Evolutionary conservation across 805 yeast species (phyloP).

Genomic region (Kluyveromyces starmeri): DNA sequence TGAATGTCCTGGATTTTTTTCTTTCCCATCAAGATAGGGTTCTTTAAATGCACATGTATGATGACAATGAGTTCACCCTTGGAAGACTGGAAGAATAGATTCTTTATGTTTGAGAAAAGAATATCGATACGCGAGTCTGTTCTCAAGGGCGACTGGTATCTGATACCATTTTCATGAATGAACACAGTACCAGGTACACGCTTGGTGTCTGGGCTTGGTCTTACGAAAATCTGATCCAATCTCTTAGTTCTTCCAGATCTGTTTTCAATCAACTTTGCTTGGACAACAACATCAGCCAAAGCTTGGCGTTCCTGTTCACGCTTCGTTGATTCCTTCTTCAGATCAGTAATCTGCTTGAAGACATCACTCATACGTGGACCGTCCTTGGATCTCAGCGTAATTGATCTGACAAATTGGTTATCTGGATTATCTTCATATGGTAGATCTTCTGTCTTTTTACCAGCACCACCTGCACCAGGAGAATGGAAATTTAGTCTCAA

Average conservation of each 20-base stretch:
- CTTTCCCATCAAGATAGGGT: conserved; percentile 92
- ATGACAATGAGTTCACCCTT: conserved; percentile 89
- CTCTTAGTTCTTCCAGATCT: conserved; percentile 78
- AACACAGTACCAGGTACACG: conserved; percentile 85
- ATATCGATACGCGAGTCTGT: conserved; percentile 83
- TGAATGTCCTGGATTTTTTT: conserved; percentile 92
- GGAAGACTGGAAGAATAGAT: conserved; percentile 90
- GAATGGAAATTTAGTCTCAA: conserved; percentile 85
- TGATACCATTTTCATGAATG: conserved; percentile 91
- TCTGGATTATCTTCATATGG: conserved; percentile 88
- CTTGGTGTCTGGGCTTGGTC: conserved; percentile 97
- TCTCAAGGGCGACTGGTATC: conserved; percentile 81
- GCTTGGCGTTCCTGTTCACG: conserved; percentile 86
- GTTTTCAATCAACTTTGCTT: conserved; percentile 76
- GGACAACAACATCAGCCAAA: conserved; percentile 88
- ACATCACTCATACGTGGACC: conserved; percentile 86
- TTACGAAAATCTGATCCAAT: conserved; percentile 77
- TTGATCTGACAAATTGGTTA: conserved; percentile 76
- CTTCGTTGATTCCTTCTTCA: conserved; percentile 85
- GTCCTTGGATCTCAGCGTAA: conserved; percentile 84
- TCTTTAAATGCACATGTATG: conserved; percentile 85
- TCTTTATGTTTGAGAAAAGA: conserved; percentile 82
- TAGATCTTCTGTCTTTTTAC: conserved; percentile 62
- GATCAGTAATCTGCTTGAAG: conserved; percentile 78
- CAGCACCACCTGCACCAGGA: conserved; percentile 76